Base-by-base conservation (phyloP, 208 protist genomes). In the Borovskyia barvae region DNA sequence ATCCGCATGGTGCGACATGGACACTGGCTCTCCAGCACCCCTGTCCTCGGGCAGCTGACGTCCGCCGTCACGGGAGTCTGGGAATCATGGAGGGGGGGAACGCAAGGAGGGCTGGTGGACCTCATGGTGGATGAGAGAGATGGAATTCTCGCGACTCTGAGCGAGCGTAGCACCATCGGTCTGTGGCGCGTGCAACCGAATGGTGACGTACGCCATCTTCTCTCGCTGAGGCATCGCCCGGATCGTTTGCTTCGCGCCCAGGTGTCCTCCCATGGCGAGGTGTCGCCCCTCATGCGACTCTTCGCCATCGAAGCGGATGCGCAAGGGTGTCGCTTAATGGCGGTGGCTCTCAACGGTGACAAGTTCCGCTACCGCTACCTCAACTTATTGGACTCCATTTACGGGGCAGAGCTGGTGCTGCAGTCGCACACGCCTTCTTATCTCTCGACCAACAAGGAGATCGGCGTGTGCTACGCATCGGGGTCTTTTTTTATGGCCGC, bases 331-430 rank as follows among this genome's bases (percentile, higher is more conserved):
- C 80, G 75, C 2, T 72, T 95, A 25, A 58, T 87, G 51, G 82
- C 77, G 20, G 61, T 83, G 35, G 75, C 80, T 17, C 53, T 75
- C 47, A 91, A 87, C 57, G 90, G 90, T 12, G 85, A 93, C 15
- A 84, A 90, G 62, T 92, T 88, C 36, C 90, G 82, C 35, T 95
- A 95, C 59, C 69, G 75, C 39, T 92, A 87, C 62, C 61, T 72
- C 30, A 72, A 80, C 59, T 37, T 66, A 14, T 78, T 63, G 45
- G 64, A 70, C 26, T 66, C 57, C 26, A 68, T 74, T 36, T 68
- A 65, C 56, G 47, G 46, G 15, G 57, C 62, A 8, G 74, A 81
- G 30, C 68, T 93, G 19, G 62, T 75, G 22, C 61, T 91, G 47
- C 73, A 76, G n/a, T 73, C 75, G 9, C 59, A 78, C 32, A 75